Percentiles rank a stretch among this genome's conserved stretches.
Evolutionary conservation across 2,329 filamentous ascomycete genomes (phyloP).

Genomic region (Colletotrichum tabaci): DNA sequence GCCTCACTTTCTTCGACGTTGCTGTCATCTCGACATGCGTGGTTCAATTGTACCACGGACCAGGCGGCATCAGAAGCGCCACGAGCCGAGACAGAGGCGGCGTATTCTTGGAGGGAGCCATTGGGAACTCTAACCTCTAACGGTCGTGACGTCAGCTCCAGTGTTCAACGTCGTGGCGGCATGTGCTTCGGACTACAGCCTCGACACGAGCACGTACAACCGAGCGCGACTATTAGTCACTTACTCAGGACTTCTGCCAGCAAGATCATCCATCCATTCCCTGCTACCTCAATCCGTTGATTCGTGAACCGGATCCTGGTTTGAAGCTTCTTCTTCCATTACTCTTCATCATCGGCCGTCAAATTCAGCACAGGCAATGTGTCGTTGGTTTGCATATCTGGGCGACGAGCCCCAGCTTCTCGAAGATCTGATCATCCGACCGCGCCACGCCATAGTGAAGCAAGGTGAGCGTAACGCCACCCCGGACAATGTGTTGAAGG

Average conservation of each 20-base stretch:
- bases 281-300: not conserved
- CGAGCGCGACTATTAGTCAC: not conserved
- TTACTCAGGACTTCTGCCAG: too few species aligned
- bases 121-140: not conserved
- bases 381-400: constrained; percentile 35
- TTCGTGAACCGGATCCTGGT: too few species aligned
- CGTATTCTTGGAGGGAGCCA: not conserved
- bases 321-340: not conserved
- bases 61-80: too few species aligned
- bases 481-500: not conserved
- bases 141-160: constrained; percentile 4
- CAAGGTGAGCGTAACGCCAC: constrained; percentile 3
- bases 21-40: not conserved
- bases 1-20: not conserved
- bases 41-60: too few species aligned
- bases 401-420: constrained; percentile 37
- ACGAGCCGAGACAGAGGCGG: not conserved
- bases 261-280: too few species aligned
- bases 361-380: constrained; percentile 2
- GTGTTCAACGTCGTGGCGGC: not conserved
- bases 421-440: constrained; percentile 29
- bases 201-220: not conserved
- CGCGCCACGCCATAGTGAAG: constrained; percentile 35
- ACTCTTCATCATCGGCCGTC: not conserved
- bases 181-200: not conserved